phyloP scores from a whole-genome alignment of 2,329 filamentous ascomycete genomes.

The Simplicillium aogashimaense region DNA sequence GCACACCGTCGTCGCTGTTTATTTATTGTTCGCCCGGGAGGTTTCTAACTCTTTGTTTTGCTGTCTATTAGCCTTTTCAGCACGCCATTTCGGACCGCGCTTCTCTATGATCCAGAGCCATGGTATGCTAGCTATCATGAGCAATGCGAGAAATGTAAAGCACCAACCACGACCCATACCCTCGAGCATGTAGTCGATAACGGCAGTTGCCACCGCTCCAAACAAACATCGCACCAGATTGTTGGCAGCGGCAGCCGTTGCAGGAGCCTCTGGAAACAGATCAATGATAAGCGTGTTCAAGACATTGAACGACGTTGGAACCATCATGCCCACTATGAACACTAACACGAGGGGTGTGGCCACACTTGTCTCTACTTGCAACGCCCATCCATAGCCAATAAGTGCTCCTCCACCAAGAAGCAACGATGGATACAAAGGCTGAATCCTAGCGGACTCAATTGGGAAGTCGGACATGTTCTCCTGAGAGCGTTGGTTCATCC shows the following conservation, averaged over 20 bases:
- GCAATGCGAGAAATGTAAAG: slow-evolving; percentile 47
- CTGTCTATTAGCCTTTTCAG: slow-evolving; percentile 32
- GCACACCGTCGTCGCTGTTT: background rate
- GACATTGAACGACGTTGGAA: slow-evolving; percentile 54
- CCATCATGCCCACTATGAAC: slow-evolving; percentile 45
- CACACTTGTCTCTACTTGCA: slow-evolving; percentile 39
- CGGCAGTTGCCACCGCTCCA: slow-evolving; percentile 47
- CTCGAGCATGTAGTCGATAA: slow-evolving; percentile 48
- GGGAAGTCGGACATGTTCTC: slow-evolving; percentile 41
- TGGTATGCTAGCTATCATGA: slow-evolving; percentile 38
- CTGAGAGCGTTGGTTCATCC: slow-evolving; percentile 48
- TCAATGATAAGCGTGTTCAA: slow-evolving; percentile 56
- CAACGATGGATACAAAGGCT: slow-evolving; percentile 44
- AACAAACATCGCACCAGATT: slow-evolving; percentile 54
- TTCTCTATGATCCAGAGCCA: slow-evolving; percentile 38
- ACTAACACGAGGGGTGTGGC: slow-evolving; percentile 45
- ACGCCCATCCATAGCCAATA: slow-evolving; percentile 47
- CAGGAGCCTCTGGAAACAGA: slow-evolving; percentile 48
- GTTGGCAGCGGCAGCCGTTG: slow-evolving; percentile 53
- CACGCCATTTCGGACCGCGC: slow-evolving; percentile 38
- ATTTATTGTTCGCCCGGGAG: background rate
- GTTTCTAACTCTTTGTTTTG: slow-evolving; percentile 8
- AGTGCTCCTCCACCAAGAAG: slow-evolving; percentile 41
- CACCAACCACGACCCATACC: slow-evolving; percentile 51
- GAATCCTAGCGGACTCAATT: slow-evolving; percentile 44